A percentile compares a stretch with the other conserved stretches of the same genome.
Conservation (phyloP, 2,329 filamentous ascomycete genomes). For the Lasiodiplodia citricola region DNA sequence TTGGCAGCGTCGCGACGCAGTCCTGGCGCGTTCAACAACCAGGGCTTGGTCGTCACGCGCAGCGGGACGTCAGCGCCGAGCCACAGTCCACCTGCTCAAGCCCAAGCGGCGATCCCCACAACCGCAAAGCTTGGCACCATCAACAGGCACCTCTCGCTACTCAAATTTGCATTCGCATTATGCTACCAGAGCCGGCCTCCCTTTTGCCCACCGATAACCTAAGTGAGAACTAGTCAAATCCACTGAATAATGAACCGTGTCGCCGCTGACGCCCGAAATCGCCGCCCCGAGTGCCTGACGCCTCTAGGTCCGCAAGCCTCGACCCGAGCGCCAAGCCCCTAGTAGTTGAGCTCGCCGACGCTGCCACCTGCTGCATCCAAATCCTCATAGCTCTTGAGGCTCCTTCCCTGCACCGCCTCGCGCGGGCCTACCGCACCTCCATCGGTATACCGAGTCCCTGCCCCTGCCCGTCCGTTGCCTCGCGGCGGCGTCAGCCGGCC, state of each 20-base stretch:
- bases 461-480: constrained; percentile 50
- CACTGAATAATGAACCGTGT: not conserved
- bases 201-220: constrained; percentile 5
- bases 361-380: constrained; percentile 77
- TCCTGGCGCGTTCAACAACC: not conserved
- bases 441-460: constrained; percentile 73
- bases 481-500: constrained; percentile 56
- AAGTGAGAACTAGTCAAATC: not conserved
- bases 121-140: constrained; percentile 18
- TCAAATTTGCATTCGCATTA: constrained; percentile 1
- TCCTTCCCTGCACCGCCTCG: constrained; percentile 90
- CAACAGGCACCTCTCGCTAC: not conserved
- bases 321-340: constrained; percentile 33
- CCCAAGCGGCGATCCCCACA: constrained; percentile 10
- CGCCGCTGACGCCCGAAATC: constrained; percentile 13
- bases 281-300: constrained; percentile 10
- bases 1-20: not conserved
- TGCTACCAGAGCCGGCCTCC: not conserved
- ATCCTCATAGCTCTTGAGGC: constrained; percentile 96
- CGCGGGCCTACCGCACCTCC: constrained; percentile 81
- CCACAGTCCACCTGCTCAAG: not conserved
- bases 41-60: not conserved
- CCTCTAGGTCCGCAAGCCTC: not conserved
- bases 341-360: constrained; percentile 90
- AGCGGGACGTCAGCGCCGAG: constrained; percentile 7